These are phyloP conservation scores for Hygrophila difformis DNA, from an alignment of 257 asterid species.

Conservation along the genomic window DNA sequence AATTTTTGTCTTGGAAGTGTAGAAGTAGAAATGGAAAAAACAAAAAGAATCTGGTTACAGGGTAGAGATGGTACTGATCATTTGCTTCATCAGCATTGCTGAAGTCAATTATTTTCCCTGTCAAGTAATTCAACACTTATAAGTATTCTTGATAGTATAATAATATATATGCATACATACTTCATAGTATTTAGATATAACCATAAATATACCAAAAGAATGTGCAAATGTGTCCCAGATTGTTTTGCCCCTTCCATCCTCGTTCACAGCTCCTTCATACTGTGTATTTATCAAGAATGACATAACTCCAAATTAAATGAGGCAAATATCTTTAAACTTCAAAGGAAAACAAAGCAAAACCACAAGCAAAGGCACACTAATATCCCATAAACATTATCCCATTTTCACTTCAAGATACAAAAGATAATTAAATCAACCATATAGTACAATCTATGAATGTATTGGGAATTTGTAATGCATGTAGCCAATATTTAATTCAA, in stretches of 20 bases:
- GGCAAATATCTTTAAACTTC: too few relatives aligned
- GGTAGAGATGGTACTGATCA: conserved; percentile 64
- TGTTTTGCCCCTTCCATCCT: conserved; percentile 69
- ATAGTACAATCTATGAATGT: too few relatives aligned
- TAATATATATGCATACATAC: not conserved
- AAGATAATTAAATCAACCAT: too few relatives aligned
- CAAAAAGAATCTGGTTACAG: conserved; percentile 35
- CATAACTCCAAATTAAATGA: too few relatives aligned
- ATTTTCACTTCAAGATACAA: too few relatives aligned
- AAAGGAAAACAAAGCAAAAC: conserved; percentile 4
- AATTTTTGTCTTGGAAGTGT: too few relatives aligned
- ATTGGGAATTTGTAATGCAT: too few relatives aligned
- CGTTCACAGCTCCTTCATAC: conserved; percentile 85
- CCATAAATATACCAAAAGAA: conserved; percentile 40
- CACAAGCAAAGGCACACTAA: not conserved
- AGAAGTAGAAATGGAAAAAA: too few relatives aligned
- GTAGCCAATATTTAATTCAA: too few relatives aligned
- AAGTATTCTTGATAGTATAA: not conserved
- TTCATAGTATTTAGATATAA: too few relatives aligned
- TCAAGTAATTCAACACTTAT: not conserved
- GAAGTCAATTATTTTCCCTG: conserved; percentile 68
- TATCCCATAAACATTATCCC: too few relatives aligned
- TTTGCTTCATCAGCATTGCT: conserved; percentile 77
- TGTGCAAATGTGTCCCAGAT: conserved; percentile 90
- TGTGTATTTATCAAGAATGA: conserved; percentile 9